These are phyloP conservation scores for Aspergillus fijiensis DNA, from an alignment of 2,329 filamentous ascomycete species.

Conservation along the genomic window DNA sequence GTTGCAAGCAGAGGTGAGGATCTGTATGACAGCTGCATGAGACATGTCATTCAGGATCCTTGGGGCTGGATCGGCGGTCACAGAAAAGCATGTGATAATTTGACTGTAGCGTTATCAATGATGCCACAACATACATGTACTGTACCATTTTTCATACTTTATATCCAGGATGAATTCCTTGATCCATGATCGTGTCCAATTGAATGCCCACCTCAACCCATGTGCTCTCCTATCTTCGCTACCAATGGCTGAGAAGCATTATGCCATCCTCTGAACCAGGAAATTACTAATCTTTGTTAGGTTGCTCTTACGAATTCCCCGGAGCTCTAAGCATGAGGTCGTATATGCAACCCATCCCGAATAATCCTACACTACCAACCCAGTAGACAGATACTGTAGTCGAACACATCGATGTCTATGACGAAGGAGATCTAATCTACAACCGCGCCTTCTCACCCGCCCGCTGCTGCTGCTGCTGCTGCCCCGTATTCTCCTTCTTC, in stretches of 20 bases:
- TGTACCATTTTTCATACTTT: too few relatives aligned
- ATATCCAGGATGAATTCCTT: background rate
- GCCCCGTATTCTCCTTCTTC: background rate
- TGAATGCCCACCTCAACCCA: background rate
- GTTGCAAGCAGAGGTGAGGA: background rate
- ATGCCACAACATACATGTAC: too few relatives aligned
- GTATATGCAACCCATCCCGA: too few relatives aligned
- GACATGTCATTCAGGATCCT: background rate
- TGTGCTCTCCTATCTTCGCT: background rate
- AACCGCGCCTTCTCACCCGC: constrained; percentile 24
- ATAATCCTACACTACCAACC: too few relatives aligned
- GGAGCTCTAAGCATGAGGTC: too few relatives aligned
- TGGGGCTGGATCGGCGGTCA: background rate
- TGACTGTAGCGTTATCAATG: too few relatives aligned
- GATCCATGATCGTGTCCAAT: background rate
- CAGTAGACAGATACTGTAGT: background rate
- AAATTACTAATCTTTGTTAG: too few relatives aligned
- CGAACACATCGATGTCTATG: background rate
- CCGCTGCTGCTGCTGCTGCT: too few relatives aligned
- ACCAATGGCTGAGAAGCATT: too few relatives aligned
- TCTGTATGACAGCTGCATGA: constrained; percentile 6
- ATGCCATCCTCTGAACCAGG: too few relatives aligned
- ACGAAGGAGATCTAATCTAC: constrained; percentile 9
- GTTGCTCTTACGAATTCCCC: too few relatives aligned
- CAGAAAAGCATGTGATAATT: background rate